These are phyloP conservation scores for Populus hybrid DNA, from an alignment of 441 rosid species.

Conservation along the genomic window DNA sequence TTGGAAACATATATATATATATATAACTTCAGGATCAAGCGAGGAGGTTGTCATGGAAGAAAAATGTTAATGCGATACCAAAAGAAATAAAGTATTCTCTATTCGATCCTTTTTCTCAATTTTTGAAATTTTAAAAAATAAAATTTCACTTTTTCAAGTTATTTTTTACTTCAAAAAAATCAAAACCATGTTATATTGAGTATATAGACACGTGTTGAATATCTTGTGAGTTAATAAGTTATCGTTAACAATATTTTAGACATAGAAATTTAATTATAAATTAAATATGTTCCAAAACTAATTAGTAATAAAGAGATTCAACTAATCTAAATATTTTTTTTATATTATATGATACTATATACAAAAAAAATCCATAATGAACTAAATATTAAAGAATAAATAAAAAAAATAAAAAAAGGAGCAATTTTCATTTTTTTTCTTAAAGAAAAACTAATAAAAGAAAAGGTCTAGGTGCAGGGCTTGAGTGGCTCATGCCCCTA, in stretches of 20 bases:
- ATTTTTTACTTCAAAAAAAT: too few relatives aligned
- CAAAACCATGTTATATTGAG: not conserved
- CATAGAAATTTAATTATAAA: not conserved
- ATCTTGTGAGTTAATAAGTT: not conserved
- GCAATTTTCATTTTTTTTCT: too few relatives aligned
- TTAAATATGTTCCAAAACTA: not conserved
- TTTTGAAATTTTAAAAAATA: too few relatives aligned
- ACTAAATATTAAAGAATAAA: too few relatives aligned
- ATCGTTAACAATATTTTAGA: not conserved
- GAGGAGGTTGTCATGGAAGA: not conserved
- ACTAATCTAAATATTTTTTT: too few relatives aligned
- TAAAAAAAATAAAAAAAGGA: too few relatives aligned
- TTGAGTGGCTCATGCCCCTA: too few relatives aligned
- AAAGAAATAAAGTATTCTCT: not conserved
- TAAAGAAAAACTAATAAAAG: too few relatives aligned
- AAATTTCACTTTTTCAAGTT: too few relatives aligned
- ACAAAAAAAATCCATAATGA: too few relatives aligned
- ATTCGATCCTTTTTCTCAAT: not conserved
- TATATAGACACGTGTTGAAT: not conserved
- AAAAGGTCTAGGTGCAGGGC: rapidly evolving
- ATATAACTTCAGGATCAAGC: not conserved
- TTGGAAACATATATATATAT: too few relatives aligned
- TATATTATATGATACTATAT: too few relatives aligned
- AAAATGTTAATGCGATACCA: not conserved
- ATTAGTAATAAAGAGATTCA: not conserved